These are phyloP conservation scores for Mortierella claussenii DNA, from an alignment of 192 early-diverging fungal genomes.

Conservation along the genomic window DNA sequence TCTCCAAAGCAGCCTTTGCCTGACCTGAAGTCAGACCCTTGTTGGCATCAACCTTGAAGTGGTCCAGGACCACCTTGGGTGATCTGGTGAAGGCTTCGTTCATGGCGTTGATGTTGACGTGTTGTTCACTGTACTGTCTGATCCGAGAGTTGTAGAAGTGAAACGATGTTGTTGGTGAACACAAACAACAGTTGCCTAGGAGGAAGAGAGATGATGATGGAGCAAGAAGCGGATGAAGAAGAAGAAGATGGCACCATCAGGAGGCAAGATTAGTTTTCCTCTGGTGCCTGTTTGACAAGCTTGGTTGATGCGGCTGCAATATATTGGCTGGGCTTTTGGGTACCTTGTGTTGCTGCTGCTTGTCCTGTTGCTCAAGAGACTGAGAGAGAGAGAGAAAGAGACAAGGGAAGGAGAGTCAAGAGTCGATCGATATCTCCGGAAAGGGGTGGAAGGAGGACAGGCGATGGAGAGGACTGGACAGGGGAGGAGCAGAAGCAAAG, in stretches of 20 bases:
- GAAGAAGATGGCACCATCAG: not conserved
- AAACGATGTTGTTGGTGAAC: no score
- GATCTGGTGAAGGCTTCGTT: slow-evolving; percentile 71
- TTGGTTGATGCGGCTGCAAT: no score
- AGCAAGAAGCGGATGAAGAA: not conserved
- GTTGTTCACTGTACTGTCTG: no score
- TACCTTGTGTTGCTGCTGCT: not conserved
- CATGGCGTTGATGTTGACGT: slow-evolving; percentile 57
- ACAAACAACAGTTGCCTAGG: no score
- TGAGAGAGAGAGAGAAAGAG: slow-evolving; percentile 4
- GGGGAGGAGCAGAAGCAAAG: not conserved
- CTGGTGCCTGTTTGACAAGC: no score
- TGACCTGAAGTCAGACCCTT: slow-evolving; percentile 76
- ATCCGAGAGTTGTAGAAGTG: slow-evolving; percentile 1
- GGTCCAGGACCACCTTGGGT: slow-evolving; percentile 71
- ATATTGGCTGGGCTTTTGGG: no score
- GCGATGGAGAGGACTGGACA: not conserved
- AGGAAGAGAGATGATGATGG: no score
- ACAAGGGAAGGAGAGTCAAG: not conserved
- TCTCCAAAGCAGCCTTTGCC: slow-evolving; percentile 64
- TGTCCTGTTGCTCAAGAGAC: not conserved
- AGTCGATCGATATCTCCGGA: not conserved
- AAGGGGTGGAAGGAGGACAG: not conserved
- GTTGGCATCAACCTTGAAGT: slow-evolving; percentile 71
- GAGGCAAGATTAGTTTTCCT: no score